Base-by-base conservation (phyloP, 108 stramenopile species). In the Nitzschia sp. region DNA sequence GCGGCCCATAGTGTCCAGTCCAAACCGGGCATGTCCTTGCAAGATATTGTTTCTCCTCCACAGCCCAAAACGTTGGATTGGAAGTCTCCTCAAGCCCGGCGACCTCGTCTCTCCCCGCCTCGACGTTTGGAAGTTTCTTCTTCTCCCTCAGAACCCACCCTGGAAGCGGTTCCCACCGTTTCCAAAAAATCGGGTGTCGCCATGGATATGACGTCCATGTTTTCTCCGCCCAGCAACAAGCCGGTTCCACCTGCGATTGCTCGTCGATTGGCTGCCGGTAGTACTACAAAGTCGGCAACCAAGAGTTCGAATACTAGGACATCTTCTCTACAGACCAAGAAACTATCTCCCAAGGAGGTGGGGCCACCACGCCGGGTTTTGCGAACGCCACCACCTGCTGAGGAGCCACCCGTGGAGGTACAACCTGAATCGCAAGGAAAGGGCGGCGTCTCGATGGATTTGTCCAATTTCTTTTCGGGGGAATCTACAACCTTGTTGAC, bases 1-100 rank as follows among this genome's bases (percentile, higher is more conserved):
- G 41, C 77, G 20, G 65, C 76, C 3, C 52, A 41, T 11, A 73
- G 76, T 62, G 76, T 81, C 70, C 51, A 63, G n/a, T 53, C 52
- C 9, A 15, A 57, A 43, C 40, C 17, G 25, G 12, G 8, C 15
- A 20, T 3, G 54, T 22, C 29, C 38, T 19, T 10, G 5, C 34
- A 59, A 25, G 44, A 63, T 2, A 9, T 11, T 11, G 34, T 34
- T 12, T 29, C 57, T 39, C 57, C 57, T 17, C 57, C 57, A 17
- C 46, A 17, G n/a, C 53, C 53, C 11, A 22, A 58, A 29, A 6
- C 38, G 6, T 40, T 58, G 38, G 38, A 58, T n/a, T 37, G 57
- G 10, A 11, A 38, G 12, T 37, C 26, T 12, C 26, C 26, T 10
- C 3, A 25, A 9, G 38, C 57, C 0, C 10, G 9, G 1, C 29